Base-by-base conservation (phyloP, 2,329 filamentous ascomycete genomes). In the Catunica adiposa region DNA sequence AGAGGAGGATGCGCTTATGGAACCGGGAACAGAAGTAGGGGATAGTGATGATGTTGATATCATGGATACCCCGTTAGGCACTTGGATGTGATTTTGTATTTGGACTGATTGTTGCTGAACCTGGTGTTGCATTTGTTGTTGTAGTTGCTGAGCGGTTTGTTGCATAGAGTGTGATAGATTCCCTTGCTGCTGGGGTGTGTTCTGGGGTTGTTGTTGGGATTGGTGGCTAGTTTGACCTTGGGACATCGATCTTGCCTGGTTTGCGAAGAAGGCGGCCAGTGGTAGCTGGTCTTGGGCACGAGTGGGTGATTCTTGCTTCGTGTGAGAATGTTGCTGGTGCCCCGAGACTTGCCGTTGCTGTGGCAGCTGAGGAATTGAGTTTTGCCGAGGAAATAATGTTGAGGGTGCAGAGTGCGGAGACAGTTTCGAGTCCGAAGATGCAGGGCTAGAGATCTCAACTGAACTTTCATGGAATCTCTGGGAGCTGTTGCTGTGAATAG, bases 361-460 rank as follows among this genome's bases (percentile, higher is more conserved):
- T 51, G 15, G 26, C 25, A 14, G 48, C n/a, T 31, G 22, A 4
- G 48, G 31, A 15, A 54, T 44, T 46, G 38, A 46, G 15, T 29
- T 20, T 17, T 46, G 52, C 3, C 40, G 52, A 15, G 54, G 54
- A 5, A 52, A 46, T 11, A 53, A 25, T 23, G 20, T 31, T 3
- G 26, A 44, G 8, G 40, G 42, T 17, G 44, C 17, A 22, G 51
- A 58, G 20, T 51, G 42, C 3, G 57, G 57, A 2, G 57, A 58
- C 54, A 56, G 56, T n/a, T 37, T 48, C 20, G 57, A 58, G 25
- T 58, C 51, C 1, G 57, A 54, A 25, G 57, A 58, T 23, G 54
- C 44, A 6, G 57, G 54, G 37, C 54, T 58, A 8, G 57, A 56
- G 5, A 56, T 55, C 23, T 58, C 57, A 15, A 31, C 44, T 2